Evolutionary conservation across 352 stramenopile species (phyloP).

Genomic region (Stephanocyclus meneghinianus): DNA sequence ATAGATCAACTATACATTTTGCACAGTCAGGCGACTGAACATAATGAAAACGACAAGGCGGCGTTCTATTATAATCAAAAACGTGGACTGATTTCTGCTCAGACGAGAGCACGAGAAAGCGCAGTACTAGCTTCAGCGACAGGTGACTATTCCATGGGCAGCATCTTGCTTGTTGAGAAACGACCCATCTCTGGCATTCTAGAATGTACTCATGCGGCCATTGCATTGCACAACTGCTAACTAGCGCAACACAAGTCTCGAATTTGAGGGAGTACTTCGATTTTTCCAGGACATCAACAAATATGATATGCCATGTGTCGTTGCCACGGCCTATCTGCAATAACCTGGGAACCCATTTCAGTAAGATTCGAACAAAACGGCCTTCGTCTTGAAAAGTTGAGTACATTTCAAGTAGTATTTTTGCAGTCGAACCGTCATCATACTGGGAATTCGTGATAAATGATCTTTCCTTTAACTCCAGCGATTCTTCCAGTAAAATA

Average conservation of each 20-base stretch:
- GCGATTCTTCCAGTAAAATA: conserved; percentile 34
- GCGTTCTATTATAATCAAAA: too few relatives aligned
- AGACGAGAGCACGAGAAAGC: conserved; percentile 52
- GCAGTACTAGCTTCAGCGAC: conserved; percentile 41
- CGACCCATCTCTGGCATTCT: conserved; percentile 59
- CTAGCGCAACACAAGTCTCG: conserved; percentile 41
- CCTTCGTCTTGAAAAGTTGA: conserved; percentile 30
- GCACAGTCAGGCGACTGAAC: neutral
- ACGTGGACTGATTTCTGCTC: conserved; percentile 16
- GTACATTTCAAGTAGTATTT: conserved; percentile 26
- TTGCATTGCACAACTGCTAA: conserved; percentile 50
- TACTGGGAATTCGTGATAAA: conserved; percentile 14
- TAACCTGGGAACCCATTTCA: conserved; percentile 71
- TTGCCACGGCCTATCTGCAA: conserved; percentile 38
- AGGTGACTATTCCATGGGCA: conserved; percentile 29
- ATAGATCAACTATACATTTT: neutral
- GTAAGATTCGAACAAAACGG: conserved; percentile 37
- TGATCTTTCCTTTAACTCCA: conserved; percentile 14
- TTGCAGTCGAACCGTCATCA: conserved; percentile 18
- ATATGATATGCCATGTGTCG: conserved; percentile 56
- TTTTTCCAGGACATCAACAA: conserved; percentile 34
- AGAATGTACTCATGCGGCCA: conserved; percentile 35
- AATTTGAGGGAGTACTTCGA: conserved; percentile 21
- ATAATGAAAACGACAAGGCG: too few relatives aligned
- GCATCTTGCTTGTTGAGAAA: conserved; percentile 34